Base-by-base conservation (phyloP, 257 asterid genomes). In the Rauvolfia tetraphylla region DNA sequence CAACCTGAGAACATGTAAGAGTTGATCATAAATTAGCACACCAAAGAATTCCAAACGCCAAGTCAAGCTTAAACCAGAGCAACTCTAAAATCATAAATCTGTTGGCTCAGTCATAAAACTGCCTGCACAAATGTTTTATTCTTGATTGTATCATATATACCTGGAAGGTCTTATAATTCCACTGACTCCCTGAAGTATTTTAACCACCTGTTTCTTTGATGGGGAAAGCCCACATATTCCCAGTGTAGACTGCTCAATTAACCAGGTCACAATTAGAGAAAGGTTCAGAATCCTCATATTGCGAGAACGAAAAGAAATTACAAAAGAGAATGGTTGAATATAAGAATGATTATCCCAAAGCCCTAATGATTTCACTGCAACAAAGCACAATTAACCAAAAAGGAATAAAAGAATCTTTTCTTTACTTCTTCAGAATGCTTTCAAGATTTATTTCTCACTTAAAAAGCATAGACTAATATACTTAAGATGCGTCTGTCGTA, bases 181-280 rank as follows among this genome's bases (percentile, higher is more conserved):
- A 48, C 22, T 81, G 49, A 63, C 81, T 51, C 77, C 80, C 58
- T 49, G 57, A 31, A 71, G 62, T 66, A 87, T 85, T 33, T 78
- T 77, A 48, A 85, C 63, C 58, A 68, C 83, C 79, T 72, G 78
- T 82, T 80, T 88, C 73, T 86, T 86, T 13, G 83, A 78, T 7
- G 92, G 85, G 41, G 82, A 75, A 46, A 83, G 83, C 49, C 79
- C 70, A 78, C 86, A 74, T 87, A 81, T 82, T 59, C 91, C 95
- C 31, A 89, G 59, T 78, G 79, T 75, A 72, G 83, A 88, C 97
- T 92, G 59, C 25, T 17, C 25, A 20, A 68, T 7, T 22, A 73
- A 48, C 75, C 38, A 69, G 36, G 71, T 33, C 53, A 76, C 20
- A 17, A 34, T 58, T 74, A 75, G 65, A 15, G 33, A 73, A 51